These are phyloP conservation scores for Botrytis fragariae DNA, from an alignment of 2,329 filamentous ascomycete species.

Conservation along the genomic window DNA sequence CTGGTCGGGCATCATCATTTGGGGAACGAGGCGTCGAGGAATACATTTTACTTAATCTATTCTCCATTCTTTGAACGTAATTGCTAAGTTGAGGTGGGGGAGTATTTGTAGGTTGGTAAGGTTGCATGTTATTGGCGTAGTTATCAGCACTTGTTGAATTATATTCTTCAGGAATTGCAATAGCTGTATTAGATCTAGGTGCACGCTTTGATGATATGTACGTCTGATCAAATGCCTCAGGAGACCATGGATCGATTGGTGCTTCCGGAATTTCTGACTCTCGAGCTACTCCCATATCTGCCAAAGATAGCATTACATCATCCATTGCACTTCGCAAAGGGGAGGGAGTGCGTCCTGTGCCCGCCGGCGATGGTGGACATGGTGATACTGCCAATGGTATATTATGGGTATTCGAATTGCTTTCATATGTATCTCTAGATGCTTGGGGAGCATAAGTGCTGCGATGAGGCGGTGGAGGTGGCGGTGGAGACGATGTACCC, in stretches of 20 bases:
- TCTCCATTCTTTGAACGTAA: conserved; percentile 92
- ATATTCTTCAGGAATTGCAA: conserved; percentile 57
- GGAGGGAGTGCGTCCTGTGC: conserved; percentile 76
- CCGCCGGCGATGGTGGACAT: conserved; percentile 64
- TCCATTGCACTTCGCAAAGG: conserved; percentile 95
- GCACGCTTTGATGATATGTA: conserved; percentile 38
- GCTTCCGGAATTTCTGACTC: conserved; percentile 54
- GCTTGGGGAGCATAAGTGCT: conserved; percentile 47
- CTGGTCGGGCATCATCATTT: conserved; percentile 29
- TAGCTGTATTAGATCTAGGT: conserved; percentile 67
- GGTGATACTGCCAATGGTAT: conserved; percentile 62
- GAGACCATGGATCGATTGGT: conserved; percentile 78
- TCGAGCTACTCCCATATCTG: conserved; percentile 72
- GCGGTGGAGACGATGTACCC: conserved; percentile 57
- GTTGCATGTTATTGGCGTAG: conserved; percentile 27
- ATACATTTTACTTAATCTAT: conserved; percentile 53
- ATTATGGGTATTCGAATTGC: conserved; percentile 45
- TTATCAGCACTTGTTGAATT: conserved; percentile 54
- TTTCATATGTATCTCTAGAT: conserved; percentile 42
- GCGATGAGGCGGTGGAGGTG: conserved; percentile 81
- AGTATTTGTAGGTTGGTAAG: conserved; percentile 47
- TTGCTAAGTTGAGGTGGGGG: conserved; percentile 72
- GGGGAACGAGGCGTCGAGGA: conserved; percentile 25
- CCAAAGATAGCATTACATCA: conserved; percentile 91
- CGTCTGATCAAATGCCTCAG: conserved; percentile 70